These are phyloP conservation scores for Chaetomium strumarium DNA, from an alignment of 2,329 filamentous ascomycete genomes.

Conservation along the genomic window DNA sequence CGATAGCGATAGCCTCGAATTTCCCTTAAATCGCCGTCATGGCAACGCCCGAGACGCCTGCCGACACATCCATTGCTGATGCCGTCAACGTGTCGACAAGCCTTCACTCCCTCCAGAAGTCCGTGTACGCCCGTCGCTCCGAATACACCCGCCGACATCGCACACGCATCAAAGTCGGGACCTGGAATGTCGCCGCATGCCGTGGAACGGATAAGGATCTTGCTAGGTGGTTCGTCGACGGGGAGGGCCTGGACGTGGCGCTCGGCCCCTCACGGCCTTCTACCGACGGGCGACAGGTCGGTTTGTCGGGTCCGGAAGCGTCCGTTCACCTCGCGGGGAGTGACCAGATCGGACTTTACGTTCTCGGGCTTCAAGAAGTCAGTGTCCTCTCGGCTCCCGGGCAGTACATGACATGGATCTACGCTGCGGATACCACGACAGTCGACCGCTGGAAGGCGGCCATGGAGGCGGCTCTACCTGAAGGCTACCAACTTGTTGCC, in stretches of 20 bases:
- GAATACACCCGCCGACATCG: constrained; percentile 74
- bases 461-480: constrained; percentile 66
- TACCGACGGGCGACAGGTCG: constrained; percentile 31
- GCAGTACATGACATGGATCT: constrained; percentile 67
- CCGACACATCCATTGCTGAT: constrained; percentile 30
- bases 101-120: constrained; percentile 55
- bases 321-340: constrained; percentile 46
- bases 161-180: constrained; percentile 82
- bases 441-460: constrained; percentile 76
- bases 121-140: constrained; percentile 63
- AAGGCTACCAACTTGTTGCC: constrained; percentile 68
- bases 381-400: constrained; percentile 76
- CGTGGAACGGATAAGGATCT: constrained; percentile 84
- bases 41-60: constrained; percentile 14
- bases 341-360: constrained; percentile 79
- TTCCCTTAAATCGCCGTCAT: constrained; percentile 4
- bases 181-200: constrained; percentile 89
- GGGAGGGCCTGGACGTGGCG: constrained; percentile 61
- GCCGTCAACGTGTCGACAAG: constrained; percentile 39
- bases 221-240: constrained; percentile 79
- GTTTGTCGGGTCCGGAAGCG: constrained; percentile 38
- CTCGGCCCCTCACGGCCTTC: constrained; percentile 50
- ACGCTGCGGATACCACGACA: constrained; percentile 53
- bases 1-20: background rate
- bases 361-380: constrained; percentile 85